These are phyloP conservation scores for Westerdykella sp. DNA, from an alignment of 2,329 filamentous ascomycete genomes.

Conservation along the genomic window DNA sequence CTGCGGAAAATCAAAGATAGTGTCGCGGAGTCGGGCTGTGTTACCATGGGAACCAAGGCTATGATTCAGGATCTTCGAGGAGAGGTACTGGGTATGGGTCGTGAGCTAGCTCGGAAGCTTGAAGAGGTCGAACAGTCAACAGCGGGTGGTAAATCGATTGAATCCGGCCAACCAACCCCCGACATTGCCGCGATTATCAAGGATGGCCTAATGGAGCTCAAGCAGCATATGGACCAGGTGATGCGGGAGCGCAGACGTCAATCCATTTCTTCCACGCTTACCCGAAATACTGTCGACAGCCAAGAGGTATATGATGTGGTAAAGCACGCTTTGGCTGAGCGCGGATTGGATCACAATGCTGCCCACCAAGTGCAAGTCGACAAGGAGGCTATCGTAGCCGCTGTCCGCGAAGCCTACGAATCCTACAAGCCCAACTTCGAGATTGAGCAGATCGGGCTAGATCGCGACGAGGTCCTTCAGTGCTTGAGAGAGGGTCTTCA, in stretches of 20 bases:
- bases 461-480: conserved; percentile 81
- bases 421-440: conserved; percentile 91
- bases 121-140: conserved; percentile 57
- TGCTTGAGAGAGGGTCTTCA: conserved; percentile 82
- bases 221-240: conserved; percentile 73
- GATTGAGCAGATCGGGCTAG: conserved; percentile 81
- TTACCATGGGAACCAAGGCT: conserved; percentile 88
- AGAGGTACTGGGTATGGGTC: conserved; percentile 89
- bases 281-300: conserved; percentile 63
- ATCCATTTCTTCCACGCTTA: conserved; percentile 56
- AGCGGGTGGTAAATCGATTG: conserved; percentile 34
- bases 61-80: conserved; percentile 83
- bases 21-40: conserved; percentile 76
- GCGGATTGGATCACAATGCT: conserved; percentile 42
- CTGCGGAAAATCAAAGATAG: conserved; percentile 87
- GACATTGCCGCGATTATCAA: conserved; percentile 74
- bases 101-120: conserved; percentile 81
- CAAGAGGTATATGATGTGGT: conserved; percentile 83
- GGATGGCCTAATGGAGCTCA: conserved; percentile 73
- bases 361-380: conserved; percentile 37
- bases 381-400: conserved; percentile 77
- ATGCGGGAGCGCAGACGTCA: conserved; percentile 69
- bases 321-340: conserved; percentile 64
- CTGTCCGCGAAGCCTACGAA: conserved; percentile 87
- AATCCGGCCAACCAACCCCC: conserved; percentile 47